Percentiles rank a stretch among this genome's conserved stretches.
phyloP scores from a whole-genome alignment of 2,329 filamentous ascomycete genomes.

The Rhinocladiella mackenziei region DNA sequence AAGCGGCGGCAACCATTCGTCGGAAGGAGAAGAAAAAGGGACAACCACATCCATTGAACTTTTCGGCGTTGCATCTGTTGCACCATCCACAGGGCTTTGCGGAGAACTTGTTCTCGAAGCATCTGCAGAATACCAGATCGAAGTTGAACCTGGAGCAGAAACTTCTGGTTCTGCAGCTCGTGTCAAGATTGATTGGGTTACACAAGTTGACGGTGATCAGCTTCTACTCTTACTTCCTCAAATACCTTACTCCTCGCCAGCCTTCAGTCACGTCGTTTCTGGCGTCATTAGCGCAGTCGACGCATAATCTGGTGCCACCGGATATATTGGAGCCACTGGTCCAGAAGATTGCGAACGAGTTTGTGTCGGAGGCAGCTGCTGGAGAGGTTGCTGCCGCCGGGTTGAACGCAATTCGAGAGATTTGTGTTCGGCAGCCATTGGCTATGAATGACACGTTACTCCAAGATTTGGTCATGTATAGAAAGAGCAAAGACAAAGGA shows the following conservation, averaged over 20 bases:
- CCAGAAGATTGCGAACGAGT: conserved; percentile 96
- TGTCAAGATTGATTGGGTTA: conserved; percentile 84
- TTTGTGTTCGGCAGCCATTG: conserved; percentile 87
- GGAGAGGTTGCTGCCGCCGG: conserved; percentile 87
- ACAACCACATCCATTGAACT: conserved; percentile 84
- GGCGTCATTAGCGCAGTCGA: conserved; percentile 85
- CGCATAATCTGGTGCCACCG: conserved; percentile 85
- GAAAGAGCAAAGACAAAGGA: conserved; percentile 96
- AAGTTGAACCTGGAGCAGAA: conserved; percentile 86
- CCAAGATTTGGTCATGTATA: conserved; percentile 92
- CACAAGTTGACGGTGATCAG: conserved; percentile 87
- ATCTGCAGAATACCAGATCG: conserved; percentile 79
- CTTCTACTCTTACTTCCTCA: conserved; percentile 95
- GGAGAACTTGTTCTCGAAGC: conserved; percentile 83
- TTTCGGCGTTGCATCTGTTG: conserved; percentile 88
- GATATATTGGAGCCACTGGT: conserved; percentile 87
- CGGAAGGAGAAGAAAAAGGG: conserved; percentile 82
- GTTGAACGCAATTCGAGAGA: conserved; percentile 89
- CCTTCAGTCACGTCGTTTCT: conserved; percentile 88
- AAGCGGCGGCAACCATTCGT: conserved; percentile 77
- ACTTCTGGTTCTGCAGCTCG: conserved; percentile 81
- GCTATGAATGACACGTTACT: conserved; percentile 94
- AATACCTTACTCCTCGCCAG: conserved; percentile 83
- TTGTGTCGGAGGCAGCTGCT: conserved; percentile 90
- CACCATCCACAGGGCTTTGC: conserved; percentile 94